Evolutionary conservation across 2,329 filamentous ascomycete species (phyloP), one percentile per base, ranked within the genome.

Genomic region (Colletotrichum lini): DNA sequence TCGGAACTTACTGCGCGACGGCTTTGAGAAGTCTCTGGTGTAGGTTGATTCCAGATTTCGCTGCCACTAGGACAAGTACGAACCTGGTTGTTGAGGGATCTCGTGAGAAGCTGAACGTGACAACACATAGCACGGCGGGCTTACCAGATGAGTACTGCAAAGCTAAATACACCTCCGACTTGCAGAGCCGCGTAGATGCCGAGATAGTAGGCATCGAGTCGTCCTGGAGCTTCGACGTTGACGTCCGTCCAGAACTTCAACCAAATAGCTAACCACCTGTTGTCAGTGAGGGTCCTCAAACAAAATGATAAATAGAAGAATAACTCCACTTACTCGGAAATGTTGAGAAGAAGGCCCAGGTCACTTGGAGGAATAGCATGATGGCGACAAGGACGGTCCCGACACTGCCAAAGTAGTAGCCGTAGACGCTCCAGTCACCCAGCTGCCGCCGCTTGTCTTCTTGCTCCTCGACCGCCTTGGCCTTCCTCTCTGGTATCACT

Each of bases 241-340:
- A 64, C 70, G 40, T 74, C 74, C 6, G 77, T 74, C 78, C 78
- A 79, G 72, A 76, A 79, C 60, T 78, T 78, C 21, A 79, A 56
- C 78, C 78, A 79, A 7, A 79, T 67, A 63, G 72, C 77, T 73
- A 38, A 4, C 16, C 4, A 75, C 21, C 16, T 12, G 1, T 26
- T 21, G 42, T 69, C 13, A 68, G 62, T 35, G 52, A 66, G n/a
- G 30, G 30, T 8, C 7, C 4, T 6, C 26, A 16, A 23, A 18
- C 6, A 16, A 18, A 5, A n/a, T 13, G 4, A 3, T 18, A 7
- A 4, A n/a, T n/a, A 7, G 4, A 21, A 12, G 5, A 10, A 23
- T 30, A 10, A 18, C 0, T 13, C 18, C n/a, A 30, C 73, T 35
- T 73, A 74, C 62, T 73, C 3, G 73, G 76, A 38, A 75, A 75